Base-by-base conservation (phyloP, 106 monocot species). In the Dendrobium chrysotoxum region DNA sequence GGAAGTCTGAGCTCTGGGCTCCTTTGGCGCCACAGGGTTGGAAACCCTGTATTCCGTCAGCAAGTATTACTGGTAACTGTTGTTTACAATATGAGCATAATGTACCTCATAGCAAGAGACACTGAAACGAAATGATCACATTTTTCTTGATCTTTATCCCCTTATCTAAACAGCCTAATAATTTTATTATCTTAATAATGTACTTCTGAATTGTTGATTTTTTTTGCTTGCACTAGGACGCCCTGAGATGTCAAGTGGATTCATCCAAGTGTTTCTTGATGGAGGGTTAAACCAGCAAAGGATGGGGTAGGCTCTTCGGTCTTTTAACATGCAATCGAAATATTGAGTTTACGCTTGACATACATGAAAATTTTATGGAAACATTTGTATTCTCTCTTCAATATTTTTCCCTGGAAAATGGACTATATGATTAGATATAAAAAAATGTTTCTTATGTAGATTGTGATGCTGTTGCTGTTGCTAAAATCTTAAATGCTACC, bases 261-360 rank as follows among this genome's bases (percentile, higher is more conserved):
- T 88, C 41, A 82, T 95, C 76, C 94, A 95, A 86, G 94, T 95
- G 9, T 95, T 95, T 86, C 94, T 95, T 85, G 92, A 95, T 83
- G 95, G 95, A 80, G 90, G 95, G 53, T 77, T 95, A 79, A 95
- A 95, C 66, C 95, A 95, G 79, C 92, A 95, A 80, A 90, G 95
- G 80, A 95, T 95, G 95, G 95, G 82, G 95, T 95, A 90, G 74
- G 76, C 12, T 2, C 78, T 74, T 86, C 68, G 61, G 42, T 53
- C 47, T 35, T 38, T 55, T 31, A 57, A 78, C 40, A 0, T 58
- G 38, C 21, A 12, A 55, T 39, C 58, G 39, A 35, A 21, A 77
- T 11, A 6, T 74, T 20, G 17, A 40, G 11, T 47, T 25, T n/a
- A 45, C 3, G 9, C 28, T 47, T 44, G 9, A 8, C 11, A 13